Evolutionary conservation across 495 filamentous ascomycete genomes (phyloP).

Genomic region (Saxophila tyrrhenica): DNA sequence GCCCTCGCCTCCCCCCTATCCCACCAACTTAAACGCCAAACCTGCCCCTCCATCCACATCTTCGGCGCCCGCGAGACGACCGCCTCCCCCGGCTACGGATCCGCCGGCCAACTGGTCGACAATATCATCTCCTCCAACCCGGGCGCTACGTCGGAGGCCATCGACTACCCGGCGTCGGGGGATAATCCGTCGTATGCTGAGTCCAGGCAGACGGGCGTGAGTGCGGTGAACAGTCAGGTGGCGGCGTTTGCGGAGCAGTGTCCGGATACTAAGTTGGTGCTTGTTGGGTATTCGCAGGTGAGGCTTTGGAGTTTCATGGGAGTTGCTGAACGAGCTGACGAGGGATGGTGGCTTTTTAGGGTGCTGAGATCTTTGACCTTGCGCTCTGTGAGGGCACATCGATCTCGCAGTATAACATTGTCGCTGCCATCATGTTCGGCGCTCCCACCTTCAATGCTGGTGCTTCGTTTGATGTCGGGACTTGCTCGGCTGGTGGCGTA

Average conservation of each 20-base stretch:
- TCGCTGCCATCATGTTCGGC: constrained; percentile 16
- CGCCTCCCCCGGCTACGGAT: constrained; percentile 16
- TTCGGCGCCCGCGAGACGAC: constrained; percentile 22
- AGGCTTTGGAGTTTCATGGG: neutral
- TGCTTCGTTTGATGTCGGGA: constrained; percentile 13
- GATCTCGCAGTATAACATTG: constrained; percentile 15
- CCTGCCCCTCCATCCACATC: constrained; percentile 11
- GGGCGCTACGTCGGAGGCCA: constrained; percentile 12
- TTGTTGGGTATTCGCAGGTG: constrained; percentile 14
- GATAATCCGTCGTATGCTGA: constrained; percentile 4
- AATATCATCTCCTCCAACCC: constrained; percentile 14
- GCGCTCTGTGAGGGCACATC: constrained; percentile 15
- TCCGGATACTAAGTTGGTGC: constrained; percentile 13
- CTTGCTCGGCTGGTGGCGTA: constrained; percentile 9
- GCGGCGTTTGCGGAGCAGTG: constrained; percentile 6
- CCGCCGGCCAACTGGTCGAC: constrained; percentile 11
- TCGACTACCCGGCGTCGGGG: constrained; percentile 16
- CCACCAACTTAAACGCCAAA: neutral
- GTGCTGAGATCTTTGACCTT: constrained; percentile 14
- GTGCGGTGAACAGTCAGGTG: constrained; percentile 9
- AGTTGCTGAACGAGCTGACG: too few relatives aligned
- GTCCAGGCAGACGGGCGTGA: constrained; percentile 11
- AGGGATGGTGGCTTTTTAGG: constrained; percentile 2
- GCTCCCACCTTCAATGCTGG: constrained; percentile 10
- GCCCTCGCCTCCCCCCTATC: neutral